Base-by-base conservation (phyloP, 1,284 basidiomycete genomes). In the Microbotryum intermedium region DNA sequence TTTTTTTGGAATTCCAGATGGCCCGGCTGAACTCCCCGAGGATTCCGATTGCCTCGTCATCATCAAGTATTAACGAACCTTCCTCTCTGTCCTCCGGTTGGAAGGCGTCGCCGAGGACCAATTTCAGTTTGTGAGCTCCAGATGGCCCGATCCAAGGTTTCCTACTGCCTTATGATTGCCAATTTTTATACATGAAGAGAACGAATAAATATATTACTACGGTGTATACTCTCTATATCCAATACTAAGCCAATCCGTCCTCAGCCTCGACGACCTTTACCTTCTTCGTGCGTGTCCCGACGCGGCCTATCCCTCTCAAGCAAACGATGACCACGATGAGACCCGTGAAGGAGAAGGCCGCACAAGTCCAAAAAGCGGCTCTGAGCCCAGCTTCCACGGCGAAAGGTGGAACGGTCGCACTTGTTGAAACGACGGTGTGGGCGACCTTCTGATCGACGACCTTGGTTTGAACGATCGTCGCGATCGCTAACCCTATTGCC, bases 401-500 rank as follows among this genome's bases (percentile, higher is more conserved):
- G 48, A 4, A 26, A 21, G 9, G 29, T 10, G n/a, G 2, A 23
- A 30, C 4, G 25, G 18, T 13, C 8, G 34, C 9, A 30, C 20
- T 16, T 20, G 49, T 10, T 21, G 23, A 7, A 7, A 30, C 4
- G 29, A n/a, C 26, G 13, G 48, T 29, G 13, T 10, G 48, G 26
- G 48, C 49, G 20, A 58, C 56, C 8, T 39, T 29, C 20, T 26
- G 26, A 11, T 50, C 28, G 4, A 55, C 57, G 0, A 65, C 63
- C 9, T 44, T 39, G 42, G 55, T 30, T 43, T 62, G 60, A 4
- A 65, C 54, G 29, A 65, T 52, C 29, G 64, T 62, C 34, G 44
- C 53, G 55, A 65, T 60, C 2, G 64, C 64, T 3, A 65, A 43
- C 1, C 64, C 64, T 21, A 65, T 11, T 0, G 47, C 49, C 4